Evolutionary conservation across 495 filamentous ascomycete genomes (phyloP), one percentile per base, ranked within the genome.

Genomic region (Penicillium arizonense): DNA sequence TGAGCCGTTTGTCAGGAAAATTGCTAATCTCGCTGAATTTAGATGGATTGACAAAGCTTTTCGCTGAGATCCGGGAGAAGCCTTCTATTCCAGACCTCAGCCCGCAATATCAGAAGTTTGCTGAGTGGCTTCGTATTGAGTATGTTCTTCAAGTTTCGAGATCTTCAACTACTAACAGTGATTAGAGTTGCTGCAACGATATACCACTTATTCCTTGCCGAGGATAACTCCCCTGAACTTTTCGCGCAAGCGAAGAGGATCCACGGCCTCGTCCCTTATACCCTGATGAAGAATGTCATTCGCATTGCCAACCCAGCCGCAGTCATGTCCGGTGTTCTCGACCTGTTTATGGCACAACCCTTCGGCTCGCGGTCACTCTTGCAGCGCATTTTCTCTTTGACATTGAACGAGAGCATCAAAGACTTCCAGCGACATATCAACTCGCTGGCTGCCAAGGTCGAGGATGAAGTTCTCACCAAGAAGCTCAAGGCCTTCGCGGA

Each of bases 101-200:
- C 60, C 82, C 94, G 24, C 91, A 97, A 66, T 98, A 97, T 67
- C 88, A 94, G 61, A 97, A 97, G 63, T 98, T 98, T 63, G 93
- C 93, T 24, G 94, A 98, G 70, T 98, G 94, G 94, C 76, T 97
- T 43, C 86, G 95, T 24, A 98, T 98, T 61, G 94, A 98, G 77
- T 82, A 65, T 49, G 73, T 69, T 24, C 32, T 23, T 10, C 28
- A 8, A 24, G 1, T 14, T 10, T 28, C 9, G 3, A 14, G 28
- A 41, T 23, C 44, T 12, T 18, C 32, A 6, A 14, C n/a, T 23
- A 48, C 61, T 66, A 47, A 67, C 50, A 14, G 28, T 32, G 12
- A 16, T 30, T 33, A 82, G 79, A 70, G 87, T 98, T 37, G 94
- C 94, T 6, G 94, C 94, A 20, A 97, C 94, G 12, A 83, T 98